Conservation (phyloP, 371 early-diverging fungal genomes). For the Lichtheimia ramosa region DNA sequence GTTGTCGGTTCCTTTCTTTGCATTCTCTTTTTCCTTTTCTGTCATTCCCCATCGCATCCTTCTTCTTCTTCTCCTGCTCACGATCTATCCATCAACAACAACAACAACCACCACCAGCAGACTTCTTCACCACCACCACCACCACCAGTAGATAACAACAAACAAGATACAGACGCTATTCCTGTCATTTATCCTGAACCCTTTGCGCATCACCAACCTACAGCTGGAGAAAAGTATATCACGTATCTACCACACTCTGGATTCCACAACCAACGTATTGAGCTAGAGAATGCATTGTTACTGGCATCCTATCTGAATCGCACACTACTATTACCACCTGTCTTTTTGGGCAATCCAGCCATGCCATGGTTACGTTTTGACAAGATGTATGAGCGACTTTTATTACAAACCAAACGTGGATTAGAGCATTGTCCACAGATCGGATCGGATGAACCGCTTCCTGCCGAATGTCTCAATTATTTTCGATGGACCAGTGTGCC, state of each 20-base stretch:
- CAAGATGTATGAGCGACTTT: conserved; percentile 53
- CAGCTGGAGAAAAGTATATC: conserved; percentile 41
- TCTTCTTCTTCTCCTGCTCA: not conserved
- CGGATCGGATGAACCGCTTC: conserved; percentile 39
- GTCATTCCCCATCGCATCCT: not conserved
- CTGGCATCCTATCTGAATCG: conserved; percentile 58
- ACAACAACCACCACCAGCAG: not conserved
- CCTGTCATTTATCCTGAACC: conserved; percentile 21
- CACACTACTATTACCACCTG: conserved; percentile 56
- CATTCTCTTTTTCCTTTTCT: conserved; percentile 2
- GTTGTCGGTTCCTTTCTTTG: not conserved
- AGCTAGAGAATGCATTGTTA: conserved; percentile 60
- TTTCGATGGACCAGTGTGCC: conserved; percentile 56
- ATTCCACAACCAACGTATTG: conserved; percentile 62
- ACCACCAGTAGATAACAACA: not conserved
- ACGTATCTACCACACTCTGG: conserved; percentile 68
- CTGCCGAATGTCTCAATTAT: conserved; percentile 59
- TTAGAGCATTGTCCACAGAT: conserved; percentile 51
- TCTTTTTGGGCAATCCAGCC: conserved; percentile 58
- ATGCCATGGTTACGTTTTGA: conserved; percentile 56
- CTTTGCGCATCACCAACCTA: conserved; percentile 19
- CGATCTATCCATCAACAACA: not conserved
- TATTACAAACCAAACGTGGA: conserved; percentile 59
- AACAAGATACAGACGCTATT: conserved; percentile 7
- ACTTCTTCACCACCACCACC: not conserved